Conservation (phyloP, 2,329 filamentous ascomycete genomes). For the Neoscytalidium dimidiatum region DNA sequence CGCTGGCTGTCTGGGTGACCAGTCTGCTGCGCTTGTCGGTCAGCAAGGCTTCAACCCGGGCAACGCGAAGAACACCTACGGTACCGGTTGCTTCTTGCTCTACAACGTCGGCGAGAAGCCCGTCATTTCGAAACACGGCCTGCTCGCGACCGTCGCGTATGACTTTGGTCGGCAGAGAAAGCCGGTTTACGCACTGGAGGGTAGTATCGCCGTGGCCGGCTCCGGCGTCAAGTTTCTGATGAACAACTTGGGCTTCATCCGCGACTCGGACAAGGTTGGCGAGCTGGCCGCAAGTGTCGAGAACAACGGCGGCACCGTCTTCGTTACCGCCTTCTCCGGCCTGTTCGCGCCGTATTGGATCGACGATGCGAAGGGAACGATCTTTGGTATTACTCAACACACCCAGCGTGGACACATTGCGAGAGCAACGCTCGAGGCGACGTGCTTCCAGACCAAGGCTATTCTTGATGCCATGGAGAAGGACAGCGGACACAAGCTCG, state of each 20-base stretch:
- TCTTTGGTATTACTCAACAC: conserved; percentile 84
- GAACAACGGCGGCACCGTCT: conserved; percentile 79
- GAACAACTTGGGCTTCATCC: conserved; percentile 66
- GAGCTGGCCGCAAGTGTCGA: conserved; percentile 64
- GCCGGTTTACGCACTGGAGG: conserved; percentile 79
- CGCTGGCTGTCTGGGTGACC: conserved; percentile 83
- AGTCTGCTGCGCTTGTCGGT: conserved; percentile 82
- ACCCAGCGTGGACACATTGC: conserved; percentile 85
- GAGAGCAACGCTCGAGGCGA: conserved; percentile 85
- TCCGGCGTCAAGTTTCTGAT: conserved; percentile 72
- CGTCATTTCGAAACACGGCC: conserved; percentile 79
- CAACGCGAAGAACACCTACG: conserved; percentile 87
- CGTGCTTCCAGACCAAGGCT: conserved; percentile 89
- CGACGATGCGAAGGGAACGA: conserved; percentile 84
- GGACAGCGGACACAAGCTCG: conserved; percentile 75
- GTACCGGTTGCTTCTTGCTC: conserved; percentile 84
- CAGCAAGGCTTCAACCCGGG: conserved; percentile 83
- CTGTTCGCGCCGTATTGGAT: conserved; percentile 95
- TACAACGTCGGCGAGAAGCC: conserved; percentile 87
- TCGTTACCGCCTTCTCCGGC: conserved; percentile 89
- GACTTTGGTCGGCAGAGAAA: conserved; percentile 70
- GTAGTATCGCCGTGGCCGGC: conserved; percentile 79
- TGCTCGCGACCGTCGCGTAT: conserved; percentile 85
- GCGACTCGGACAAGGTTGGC: conserved; percentile 63
- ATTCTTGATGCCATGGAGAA: conserved; percentile 90